phyloP scores from a whole-genome alignment of 768 basidiomycete genomes.

The Cubamyces sp. region DNA sequence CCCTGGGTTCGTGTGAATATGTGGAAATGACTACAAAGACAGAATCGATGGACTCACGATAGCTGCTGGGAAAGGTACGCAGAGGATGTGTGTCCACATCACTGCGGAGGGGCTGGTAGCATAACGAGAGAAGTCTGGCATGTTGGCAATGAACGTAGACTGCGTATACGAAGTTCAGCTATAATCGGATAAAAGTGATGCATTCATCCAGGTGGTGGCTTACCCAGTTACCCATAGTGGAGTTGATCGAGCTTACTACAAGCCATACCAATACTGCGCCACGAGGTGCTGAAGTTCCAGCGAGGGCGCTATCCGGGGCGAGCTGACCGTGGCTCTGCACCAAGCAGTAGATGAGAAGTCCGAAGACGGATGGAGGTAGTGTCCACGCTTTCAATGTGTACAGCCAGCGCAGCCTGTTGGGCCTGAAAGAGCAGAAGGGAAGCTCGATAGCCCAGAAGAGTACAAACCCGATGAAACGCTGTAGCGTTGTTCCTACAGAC shows the following conservation, averaged over 20 bases:
- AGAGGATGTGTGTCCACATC: constrained; percentile 28
- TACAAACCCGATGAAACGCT: constrained; percentile 26
- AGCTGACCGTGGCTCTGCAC: constrained; percentile 24
- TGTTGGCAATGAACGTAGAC: constrained; percentile 29
- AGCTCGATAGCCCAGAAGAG: constrained; percentile 26
- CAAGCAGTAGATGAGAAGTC: constrained; percentile 26
- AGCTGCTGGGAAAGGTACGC: constrained; percentile 28
- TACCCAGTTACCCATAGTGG: constrained; percentile 29
- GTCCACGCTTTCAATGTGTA: constrained; percentile 28
- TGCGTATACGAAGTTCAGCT: background rate
- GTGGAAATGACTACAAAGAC: too few species aligned
- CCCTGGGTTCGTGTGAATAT: constrained; percentile 3
- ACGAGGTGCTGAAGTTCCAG: constrained; percentile 6
- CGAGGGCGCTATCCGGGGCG: constrained; percentile 12
- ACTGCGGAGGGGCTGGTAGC: constrained; percentile 19
- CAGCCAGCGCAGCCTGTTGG: constrained; percentile 22
- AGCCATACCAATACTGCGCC: constrained; percentile 24
- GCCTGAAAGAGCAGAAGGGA: constrained; percentile 26
- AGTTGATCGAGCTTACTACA: constrained; percentile 25
- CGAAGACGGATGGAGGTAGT: constrained; percentile 24
- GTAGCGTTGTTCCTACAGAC: constrained; percentile 24
- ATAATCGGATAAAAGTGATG: background rate
- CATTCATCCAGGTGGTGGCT: background rate
- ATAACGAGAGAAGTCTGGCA: constrained; percentile 29
- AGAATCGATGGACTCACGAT: constrained; percentile 8